A percentile compares a stretch with the other conserved stretches of the same genome.
Conservation (phyloP, 169 alveolate species). For the Miamiensis avidus region DNA sequence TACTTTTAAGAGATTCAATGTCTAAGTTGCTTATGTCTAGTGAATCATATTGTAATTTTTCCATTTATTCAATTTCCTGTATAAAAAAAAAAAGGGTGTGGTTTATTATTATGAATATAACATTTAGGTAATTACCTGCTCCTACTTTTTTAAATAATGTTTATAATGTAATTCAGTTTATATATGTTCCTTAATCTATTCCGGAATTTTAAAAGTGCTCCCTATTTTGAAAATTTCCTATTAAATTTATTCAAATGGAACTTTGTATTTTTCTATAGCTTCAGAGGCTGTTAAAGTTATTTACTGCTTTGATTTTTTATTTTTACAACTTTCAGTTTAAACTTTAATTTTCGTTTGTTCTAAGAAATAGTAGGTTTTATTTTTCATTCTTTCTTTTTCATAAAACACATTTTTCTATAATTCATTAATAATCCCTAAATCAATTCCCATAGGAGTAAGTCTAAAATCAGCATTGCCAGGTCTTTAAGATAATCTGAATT, state of each 20-base stretch:
- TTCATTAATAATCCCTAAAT: slow-evolving; percentile 72
- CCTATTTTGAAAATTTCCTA: neutral
- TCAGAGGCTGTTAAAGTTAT: slow-evolving; percentile 21
- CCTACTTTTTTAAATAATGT: slow-evolving; percentile 3
- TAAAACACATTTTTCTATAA: slow-evolving; percentile 23
- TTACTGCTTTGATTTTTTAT: slow-evolving; percentile 23
- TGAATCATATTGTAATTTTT: neutral
- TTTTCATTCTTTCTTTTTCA: slow-evolving; percentile 23
- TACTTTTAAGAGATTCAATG: neutral
- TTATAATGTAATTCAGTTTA: slow-evolving; percentile 22
- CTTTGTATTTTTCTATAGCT: slow-evolving; percentile 29
- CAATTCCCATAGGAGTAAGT: slow-evolving; percentile 73
- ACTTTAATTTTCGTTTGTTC: slow-evolving; percentile 7
- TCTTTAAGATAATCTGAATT: slow-evolving; percentile 78
- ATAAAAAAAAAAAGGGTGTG: no score
- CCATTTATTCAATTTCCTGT: slow-evolving; percentile 4
- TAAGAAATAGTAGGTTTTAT: slow-evolving; percentile 8
- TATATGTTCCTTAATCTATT: slow-evolving; percentile 16
- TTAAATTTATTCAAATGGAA: slow-evolving; percentile 21
- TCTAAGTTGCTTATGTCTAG: neutral
- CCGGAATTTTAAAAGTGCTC: slow-evolving; percentile 16
- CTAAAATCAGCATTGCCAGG: slow-evolving; percentile 88
- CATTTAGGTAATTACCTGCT: no score
- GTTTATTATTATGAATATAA: no score
- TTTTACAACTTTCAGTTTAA: slow-evolving; percentile 11